Base-by-base conservation (phyloP, 345 rosid genomes). In the Camelina sativa region DNA sequence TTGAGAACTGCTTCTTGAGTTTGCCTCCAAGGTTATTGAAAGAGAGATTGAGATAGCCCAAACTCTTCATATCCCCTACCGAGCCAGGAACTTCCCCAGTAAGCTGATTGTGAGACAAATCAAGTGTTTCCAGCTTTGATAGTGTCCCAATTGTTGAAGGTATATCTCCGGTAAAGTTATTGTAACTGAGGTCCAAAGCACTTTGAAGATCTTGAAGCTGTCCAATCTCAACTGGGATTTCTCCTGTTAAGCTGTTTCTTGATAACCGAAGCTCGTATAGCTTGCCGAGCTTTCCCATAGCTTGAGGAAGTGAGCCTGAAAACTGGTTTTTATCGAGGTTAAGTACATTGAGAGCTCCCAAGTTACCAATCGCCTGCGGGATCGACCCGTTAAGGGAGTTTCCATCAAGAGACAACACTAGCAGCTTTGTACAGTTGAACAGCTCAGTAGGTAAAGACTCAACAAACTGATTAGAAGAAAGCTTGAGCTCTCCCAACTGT, bases 41-140 rank as follows among this genome's bases (percentile, higher is more conserved):
- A 22, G 99, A 90, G 66, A 95, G 84, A 65, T 90, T 77, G 15
- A 95, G 91, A 82, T 85, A 87, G 7, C 88, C 96, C 15, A 95
- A 83, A 80, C 99, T 90, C 79, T 82, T 86, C 98, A 90, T 88
- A 0, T 78, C 85, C 0, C 84, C 90, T 0, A 95, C 74, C 57
- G 81, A 67, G 5, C 84, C 67, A 77, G 99, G 99, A 38, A 95
- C 74, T 62, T 84, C 86, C 5, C 98, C 99, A 0, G 41, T 71
- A 10, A 95, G 82, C 51, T 84, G 87, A 74, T 92, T 92, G 63
- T 89, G 89, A 38, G 99, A 95, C 28, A 95, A 84, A 84, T 92
- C 86, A 41, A 95, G 99, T 1, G 76, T 79, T 84, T 89, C 98
- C 6, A 92, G 91, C 83, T 86, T 95, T 12, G 83, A 76, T 70